Evolutionary conservation across 1,284 basidiomycete genomes (phyloP), one percentile per base, ranked within the genome.

Genomic region (Polyporus tsugae): DNA sequence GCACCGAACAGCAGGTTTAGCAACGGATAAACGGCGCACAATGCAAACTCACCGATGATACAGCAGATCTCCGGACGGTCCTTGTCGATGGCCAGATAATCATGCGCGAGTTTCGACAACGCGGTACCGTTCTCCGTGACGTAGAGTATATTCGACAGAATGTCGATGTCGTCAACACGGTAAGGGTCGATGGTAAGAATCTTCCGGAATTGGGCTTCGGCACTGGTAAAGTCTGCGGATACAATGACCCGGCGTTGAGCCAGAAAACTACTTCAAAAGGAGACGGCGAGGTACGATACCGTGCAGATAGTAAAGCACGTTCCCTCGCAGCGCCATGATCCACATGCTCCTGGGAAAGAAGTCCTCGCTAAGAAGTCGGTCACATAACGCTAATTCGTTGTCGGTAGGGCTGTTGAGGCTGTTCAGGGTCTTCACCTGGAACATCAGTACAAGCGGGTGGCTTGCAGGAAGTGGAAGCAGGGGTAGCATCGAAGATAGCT

Each of bases 91-190:
- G 90, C 87, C 42, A 96, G 88, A 81, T 94, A 98, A 78, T 95
- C 93, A 77, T 98, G 96, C 11, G 97, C 97, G 33, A 99, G 86
- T 77, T 92, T 92, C 15, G 96, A 96, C 41, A 99, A 84, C 78
- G 97, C 96, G 39, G 95, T 85, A 49, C 89, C 87, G 75, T 95
- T 95, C 75, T 97, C 94, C 66, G 95, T 95, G 6, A 99, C 95
- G 80, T 99, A 99, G 52, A 99, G 87, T 76, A 99, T 97, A 78
- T 99, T 98, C 65, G 96, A 98, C 79, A 95, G 97, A 64, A 98
- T 92, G 78, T 99, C 97, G 63, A 99, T 92, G 75, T 98, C 95
- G 74, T 99, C 98, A 70, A 98, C 89, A 33, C 97, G 88, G 81
- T 91, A 93, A 4, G 97, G 97, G 78, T 99, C 97, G 52, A 92